Evolutionary conservation across 495 filamentous ascomycete species (phyloP), one percentile per base, ranked within the genome.

Genomic region (Lindgomyces ingoldianus): DNA sequence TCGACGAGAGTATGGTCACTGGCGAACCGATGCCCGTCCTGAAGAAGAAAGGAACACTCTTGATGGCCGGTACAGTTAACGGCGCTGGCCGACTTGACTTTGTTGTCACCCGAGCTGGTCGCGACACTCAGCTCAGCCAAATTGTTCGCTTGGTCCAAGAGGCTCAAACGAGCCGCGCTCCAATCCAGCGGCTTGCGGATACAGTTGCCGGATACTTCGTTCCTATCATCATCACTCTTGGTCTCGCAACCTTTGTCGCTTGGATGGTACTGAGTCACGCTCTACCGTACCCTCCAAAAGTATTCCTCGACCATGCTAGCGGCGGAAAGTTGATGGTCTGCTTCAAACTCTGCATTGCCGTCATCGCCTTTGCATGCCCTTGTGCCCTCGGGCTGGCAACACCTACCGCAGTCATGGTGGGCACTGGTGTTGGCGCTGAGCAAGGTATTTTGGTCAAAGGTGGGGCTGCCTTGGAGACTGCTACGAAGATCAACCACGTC

Each of bases 1-100:
- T 98, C 42, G 91, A 99, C 69, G 94, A 99, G 74, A 96, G 91
- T 72, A 98, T 98, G 95, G 92, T 99, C 42, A 99, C 95, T 12
- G 94, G 94, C 56, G 94, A 99, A 78, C 88, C 93, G 1, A 89
- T 96, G 78, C 92, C 93, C 0, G 91, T 98, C 36, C 85, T 90
- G 62, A 99, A 98, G 74, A 83, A 81, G 57, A 89, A 89, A 67
- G 91, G 91, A 1, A 87, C 84, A 71, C 73, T 84, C 44, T 76
- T 98, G 41, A 92, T 97, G 72, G 94, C 91, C n/a, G 94, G 94
- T 9, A 99, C 94, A 4, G 93, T 99, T 64, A 99, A 99, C 71
- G 92, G 91, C 21, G 86, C 91, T 46, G 93, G 93, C 3, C 83
- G 93, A 16, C 77, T 98, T 24, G 94, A 99, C 73, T 94, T 99